These are phyloP conservation scores for Cryptosporidium ubiquitum DNA, from an alignment of 169 alveolate species.

Conservation along the genomic window DNA sequence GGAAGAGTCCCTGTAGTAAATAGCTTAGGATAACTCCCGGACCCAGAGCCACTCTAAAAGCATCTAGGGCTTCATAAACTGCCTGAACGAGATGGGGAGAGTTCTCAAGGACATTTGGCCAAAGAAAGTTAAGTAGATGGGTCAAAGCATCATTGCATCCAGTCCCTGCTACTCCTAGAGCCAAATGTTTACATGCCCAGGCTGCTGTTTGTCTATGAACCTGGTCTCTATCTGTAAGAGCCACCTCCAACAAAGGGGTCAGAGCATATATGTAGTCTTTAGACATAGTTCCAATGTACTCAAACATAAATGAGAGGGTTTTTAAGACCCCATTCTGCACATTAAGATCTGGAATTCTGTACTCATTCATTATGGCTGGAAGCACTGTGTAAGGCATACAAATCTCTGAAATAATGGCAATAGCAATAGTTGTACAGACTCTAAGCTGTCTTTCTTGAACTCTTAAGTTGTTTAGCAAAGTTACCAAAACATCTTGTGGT, in stretches of 20 bases:
- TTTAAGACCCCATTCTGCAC: slow-evolving; percentile 99
- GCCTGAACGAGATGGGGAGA: slow-evolving; percentile 98
- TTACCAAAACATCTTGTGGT: slow-evolving; percentile 98
- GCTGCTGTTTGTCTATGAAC: slow-evolving; percentile 99
- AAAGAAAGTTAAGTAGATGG: slow-evolving; percentile 97
- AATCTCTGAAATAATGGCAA: slow-evolving; percentile 99
- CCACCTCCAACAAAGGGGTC: slow-evolving; percentile 97
- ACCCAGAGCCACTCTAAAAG: slow-evolving; percentile 97
- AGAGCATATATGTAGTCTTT: slow-evolving; percentile 97
- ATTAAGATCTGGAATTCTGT: slow-evolving; percentile 98
- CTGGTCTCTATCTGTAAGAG: slow-evolving; percentile 98
- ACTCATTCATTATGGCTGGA: slow-evolving; percentile 99
- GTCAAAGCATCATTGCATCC: slow-evolving; percentile 96
- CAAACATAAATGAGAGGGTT: slow-evolving; percentile 98
- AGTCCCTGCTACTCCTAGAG: slow-evolving; percentile 94
- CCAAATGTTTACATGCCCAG: slow-evolving; percentile 97
- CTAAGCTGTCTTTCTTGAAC: slow-evolving; percentile 99
- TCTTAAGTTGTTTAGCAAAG: slow-evolving; percentile 92
- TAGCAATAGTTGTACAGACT: slow-evolving; percentile 97
- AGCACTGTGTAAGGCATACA: slow-evolving; percentile 99
- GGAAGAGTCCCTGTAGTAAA: slow-evolving; percentile 97
- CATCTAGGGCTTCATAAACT: slow-evolving; percentile 98
- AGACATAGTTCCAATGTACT: slow-evolving; percentile 94
- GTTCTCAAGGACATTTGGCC: slow-evolving; percentile 99
- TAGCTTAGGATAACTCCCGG: slow-evolving; percentile 96